These are phyloP conservation scores for Parastagonospora nodorum DNA, from an alignment of 2,329 filamentous ascomycete species.

Conservation along the genomic window DNA sequence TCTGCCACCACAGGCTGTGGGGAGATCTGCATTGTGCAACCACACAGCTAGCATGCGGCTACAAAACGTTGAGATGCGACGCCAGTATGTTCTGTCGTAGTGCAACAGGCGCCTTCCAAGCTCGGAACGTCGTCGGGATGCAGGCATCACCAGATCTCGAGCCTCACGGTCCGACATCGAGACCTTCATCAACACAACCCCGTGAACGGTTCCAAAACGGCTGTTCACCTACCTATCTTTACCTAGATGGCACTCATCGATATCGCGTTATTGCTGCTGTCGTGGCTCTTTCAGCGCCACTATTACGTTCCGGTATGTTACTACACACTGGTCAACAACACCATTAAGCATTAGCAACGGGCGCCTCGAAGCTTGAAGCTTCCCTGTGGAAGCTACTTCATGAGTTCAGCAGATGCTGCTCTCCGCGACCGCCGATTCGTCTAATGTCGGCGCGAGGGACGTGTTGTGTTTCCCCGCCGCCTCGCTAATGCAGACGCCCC, in stretches of 20 bases:
- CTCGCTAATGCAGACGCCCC: constrained; percentile 16
- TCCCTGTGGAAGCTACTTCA: neutral
- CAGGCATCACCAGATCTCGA: too few relatives aligned
- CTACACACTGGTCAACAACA: neutral
- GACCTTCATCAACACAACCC: too few relatives aligned
- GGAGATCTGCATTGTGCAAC: constrained; percentile 3
- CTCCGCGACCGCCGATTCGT: constrained; percentile 20
- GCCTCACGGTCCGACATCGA: too few relatives aligned
- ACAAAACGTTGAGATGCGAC: constrained; percentile 18
- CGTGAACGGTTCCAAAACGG: too few relatives aligned
- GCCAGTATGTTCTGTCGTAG: constrained; percentile 2
- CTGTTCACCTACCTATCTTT: too few relatives aligned
- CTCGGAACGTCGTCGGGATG: too few relatives aligned
- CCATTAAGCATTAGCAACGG: constrained; percentile 10
- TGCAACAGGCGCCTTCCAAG: neutral
- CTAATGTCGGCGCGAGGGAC: constrained; percentile 22
- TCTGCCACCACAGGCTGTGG: constrained; percentile 5
- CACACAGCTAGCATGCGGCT: constrained; percentile 11
- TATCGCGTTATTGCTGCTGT: too few relatives aligned
- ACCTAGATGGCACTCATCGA: too few relatives aligned
- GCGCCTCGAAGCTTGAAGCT: constrained; percentile 6
- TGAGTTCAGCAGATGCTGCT: neutral
- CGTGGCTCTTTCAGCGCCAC: neutral
- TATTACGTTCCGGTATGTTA: neutral
- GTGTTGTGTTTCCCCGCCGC: constrained; percentile 7